Conservation (phyloP, 257 asterid genomes). For the Solanum lycopersicoides region DNA sequence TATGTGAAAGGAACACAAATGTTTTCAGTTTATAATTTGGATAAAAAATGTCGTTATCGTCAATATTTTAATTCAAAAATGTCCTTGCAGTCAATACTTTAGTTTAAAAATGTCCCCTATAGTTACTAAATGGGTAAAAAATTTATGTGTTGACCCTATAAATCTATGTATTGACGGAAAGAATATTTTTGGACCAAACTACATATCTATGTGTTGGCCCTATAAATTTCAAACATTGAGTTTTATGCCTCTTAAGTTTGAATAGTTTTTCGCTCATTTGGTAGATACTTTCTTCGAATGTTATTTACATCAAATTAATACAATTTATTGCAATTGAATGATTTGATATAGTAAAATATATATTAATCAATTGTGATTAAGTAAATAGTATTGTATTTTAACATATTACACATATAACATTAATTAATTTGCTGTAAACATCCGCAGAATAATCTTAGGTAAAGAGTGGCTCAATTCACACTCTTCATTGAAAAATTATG, state of each 20-base stretch:
- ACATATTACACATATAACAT: background rate
- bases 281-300: background rate
- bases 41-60: fast-evolving
- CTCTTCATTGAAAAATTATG: too few relatives aligned
- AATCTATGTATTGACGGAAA: too few relatives aligned
- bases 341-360: background rate
- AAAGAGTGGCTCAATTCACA: fast-evolving
- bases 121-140: too few relatives aligned
- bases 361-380: background rate
- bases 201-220: background rate
- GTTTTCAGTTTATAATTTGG: too few relatives aligned
- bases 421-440: background rate
- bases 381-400: background rate
- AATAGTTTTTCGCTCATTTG: background rate
- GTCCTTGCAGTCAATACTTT: too few relatives aligned
- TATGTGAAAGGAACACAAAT: too few relatives aligned
- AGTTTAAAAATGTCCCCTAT: fast-evolving
- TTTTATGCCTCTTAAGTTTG: background rate
- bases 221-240: background rate
- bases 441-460: too few relatives aligned
- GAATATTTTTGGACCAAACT: too few relatives aligned
- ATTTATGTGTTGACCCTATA: too few relatives aligned
- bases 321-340: background rate
- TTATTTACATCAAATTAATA: background rate
- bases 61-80: too few relatives aligned